Conservation (phyloP, 108 stramenopile genomes). For the Skeletonema potamos region DNA sequence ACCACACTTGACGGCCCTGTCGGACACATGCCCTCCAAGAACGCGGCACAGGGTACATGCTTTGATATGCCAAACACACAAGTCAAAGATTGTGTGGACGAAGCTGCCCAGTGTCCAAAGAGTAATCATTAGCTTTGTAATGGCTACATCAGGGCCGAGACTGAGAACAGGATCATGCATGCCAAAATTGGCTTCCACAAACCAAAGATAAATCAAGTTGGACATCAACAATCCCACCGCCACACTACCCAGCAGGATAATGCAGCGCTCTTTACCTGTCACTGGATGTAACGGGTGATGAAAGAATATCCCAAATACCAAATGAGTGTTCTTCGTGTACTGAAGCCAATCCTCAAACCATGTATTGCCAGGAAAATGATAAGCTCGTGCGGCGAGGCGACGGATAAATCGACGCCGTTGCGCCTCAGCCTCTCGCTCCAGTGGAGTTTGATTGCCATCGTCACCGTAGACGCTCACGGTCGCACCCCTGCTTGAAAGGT, state of each 20-base stretch:
- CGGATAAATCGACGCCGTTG: constrained; percentile 34
- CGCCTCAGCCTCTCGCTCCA: constrained; percentile 34
- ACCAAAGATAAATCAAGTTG: constrained; percentile 69
- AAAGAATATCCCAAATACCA: constrained; percentile 73
- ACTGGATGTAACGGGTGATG: constrained; percentile 74
- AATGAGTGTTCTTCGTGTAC: constrained; percentile 75
- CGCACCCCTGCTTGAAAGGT: background rate
- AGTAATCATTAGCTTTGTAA: constrained; percentile 61
- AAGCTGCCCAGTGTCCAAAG: constrained; percentile 81
- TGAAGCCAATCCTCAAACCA: constrained; percentile 75
- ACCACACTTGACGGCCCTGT: constrained; percentile 21
- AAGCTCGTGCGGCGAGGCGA: constrained; percentile 47
- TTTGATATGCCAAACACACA: constrained; percentile 72
- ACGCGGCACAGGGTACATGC: constrained; percentile 72
- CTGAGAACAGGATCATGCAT: constrained; percentile 27
- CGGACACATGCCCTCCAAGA: constrained; percentile 30
- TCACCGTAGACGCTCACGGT: constrained; percentile 22
- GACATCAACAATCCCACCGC: constrained; percentile 72
- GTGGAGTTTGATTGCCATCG: constrained; percentile 38
- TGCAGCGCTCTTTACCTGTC: constrained; percentile 46
- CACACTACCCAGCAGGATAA: constrained; percentile 61
- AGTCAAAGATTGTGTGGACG: constrained; percentile 65
- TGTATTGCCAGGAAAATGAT: constrained; percentile 65
- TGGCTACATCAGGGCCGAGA: constrained; percentile 18
- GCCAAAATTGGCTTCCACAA: constrained; percentile 38